These are phyloP conservation scores for Cladorrhinum sp. DNA, from an alignment of 2,329 filamentous ascomycete genomes.

Conservation along the genomic window DNA sequence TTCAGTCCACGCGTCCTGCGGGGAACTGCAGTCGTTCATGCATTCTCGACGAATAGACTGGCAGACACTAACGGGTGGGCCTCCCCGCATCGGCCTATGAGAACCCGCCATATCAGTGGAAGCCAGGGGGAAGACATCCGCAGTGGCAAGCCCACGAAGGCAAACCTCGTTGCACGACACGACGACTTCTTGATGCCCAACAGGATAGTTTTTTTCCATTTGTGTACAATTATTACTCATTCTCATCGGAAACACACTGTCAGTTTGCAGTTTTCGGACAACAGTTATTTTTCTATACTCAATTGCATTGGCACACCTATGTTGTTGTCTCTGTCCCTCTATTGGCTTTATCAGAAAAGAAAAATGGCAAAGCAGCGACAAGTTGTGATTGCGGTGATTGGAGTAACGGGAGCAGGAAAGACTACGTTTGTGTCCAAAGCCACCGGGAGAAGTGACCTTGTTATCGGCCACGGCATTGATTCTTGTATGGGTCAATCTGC, in stretches of 20 bases:
- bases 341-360: too few relatives aligned
- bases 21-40: not conserved
- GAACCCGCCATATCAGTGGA: not conserved
- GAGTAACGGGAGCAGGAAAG: slow-evolving; percentile 10
- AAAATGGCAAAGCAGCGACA: not conserved
- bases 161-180: not conserved
- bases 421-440: slow-evolving; percentile 4
- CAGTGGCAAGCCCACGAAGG: not conserved
- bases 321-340: too few relatives aligned
- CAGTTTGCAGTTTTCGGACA: too few relatives aligned
- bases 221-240: not conserved
- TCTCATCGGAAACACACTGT: too few relatives aligned
- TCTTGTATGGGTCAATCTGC: not conserved
- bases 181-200: not conserved
- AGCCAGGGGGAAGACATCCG: not conserved
- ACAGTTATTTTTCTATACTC: too few relatives aligned
- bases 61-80: not conserved
- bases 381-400: slow-evolving; percentile 6
- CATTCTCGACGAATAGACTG: not conserved
- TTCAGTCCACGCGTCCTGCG: not conserved
- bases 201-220: not conserved
- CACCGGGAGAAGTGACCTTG: slow-evolving; percentile 2
- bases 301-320: too few relatives aligned
- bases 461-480: slow-evolving; percentile 11
- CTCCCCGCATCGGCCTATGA: not conserved